Conservation (phyloP, 2,329 filamentous ascomycete species). For the Ramichloridium luteum region DNA sequence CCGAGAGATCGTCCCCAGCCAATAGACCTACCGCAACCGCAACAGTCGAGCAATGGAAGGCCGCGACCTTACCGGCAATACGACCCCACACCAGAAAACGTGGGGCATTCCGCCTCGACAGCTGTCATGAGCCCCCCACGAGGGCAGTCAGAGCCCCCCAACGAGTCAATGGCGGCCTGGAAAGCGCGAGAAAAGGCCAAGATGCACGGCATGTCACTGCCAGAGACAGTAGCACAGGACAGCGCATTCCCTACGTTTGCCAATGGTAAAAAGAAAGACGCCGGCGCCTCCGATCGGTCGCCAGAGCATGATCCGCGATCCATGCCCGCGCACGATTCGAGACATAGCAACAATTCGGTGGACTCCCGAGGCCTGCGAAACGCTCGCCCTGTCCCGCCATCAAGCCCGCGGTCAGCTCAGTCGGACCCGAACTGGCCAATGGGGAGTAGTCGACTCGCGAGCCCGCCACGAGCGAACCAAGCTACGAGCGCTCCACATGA, state of each 20-base stretch:
- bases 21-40: slow-evolving; percentile 5
- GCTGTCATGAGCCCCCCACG: slow-evolving; percentile 1
- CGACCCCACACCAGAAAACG: too few relatives aligned
- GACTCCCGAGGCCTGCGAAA: too few relatives aligned
- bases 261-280: slow-evolving; percentile 20
- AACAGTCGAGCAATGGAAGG: too few relatives aligned
- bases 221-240: slow-evolving; percentile 26
- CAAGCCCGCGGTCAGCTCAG: not conserved
- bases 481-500: too few relatives aligned
- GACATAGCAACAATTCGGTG: too few relatives aligned
- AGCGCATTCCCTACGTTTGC: slow-evolving; percentile 39
- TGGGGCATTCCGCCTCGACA: slow-evolving; percentile 1
- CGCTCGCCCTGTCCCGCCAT: too few relatives aligned
- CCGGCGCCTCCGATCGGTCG: slow-evolving; percentile 2
- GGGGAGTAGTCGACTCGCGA: not conserved
- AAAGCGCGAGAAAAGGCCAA: slow-evolving; percentile 22
- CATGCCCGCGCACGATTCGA: too few relatives aligned
- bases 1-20: slow-evolving; percentile 1
- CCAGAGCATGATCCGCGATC: too few relatives aligned
- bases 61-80: too few relatives aligned
- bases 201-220: slow-evolving; percentile 17
- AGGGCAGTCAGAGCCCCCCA: slow-evolving; percentile 9
- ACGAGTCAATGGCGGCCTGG: slow-evolving; percentile 24
- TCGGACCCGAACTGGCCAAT: not conserved
- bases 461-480: too few relatives aligned